phyloP scores from a whole-genome alignment of 1,139 yeast species.

The Candida albicans region DNA sequence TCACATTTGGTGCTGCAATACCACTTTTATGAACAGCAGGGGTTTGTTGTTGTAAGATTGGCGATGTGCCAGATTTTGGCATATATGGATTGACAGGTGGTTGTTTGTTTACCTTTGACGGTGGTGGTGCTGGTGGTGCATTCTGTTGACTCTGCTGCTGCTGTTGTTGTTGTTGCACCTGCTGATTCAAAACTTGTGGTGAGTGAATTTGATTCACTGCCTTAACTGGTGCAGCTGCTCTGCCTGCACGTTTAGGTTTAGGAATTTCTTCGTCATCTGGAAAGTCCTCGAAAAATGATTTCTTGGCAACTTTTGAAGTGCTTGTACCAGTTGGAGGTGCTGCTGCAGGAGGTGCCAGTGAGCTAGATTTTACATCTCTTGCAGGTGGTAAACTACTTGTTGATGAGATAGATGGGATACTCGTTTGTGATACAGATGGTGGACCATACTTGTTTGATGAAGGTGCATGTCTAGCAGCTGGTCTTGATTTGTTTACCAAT shows the following conservation, averaged over 20 bases:
- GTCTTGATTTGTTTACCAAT: slow-evolving; percentile 41
- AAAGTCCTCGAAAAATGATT: slow-evolving; percentile 57
- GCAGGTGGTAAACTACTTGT: slow-evolving; percentile 13
- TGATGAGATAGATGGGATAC: slow-evolving; percentile 14
- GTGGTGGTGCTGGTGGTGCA: slow-evolving; percentile 10
- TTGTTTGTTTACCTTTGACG: slow-evolving; percentile 15
- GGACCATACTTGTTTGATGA: slow-evolving; percentile 27
- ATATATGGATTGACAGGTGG: slow-evolving; percentile 18
- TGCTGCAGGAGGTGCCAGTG: slow-evolving; percentile 9
- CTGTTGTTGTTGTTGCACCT: slow-evolving; percentile 4
- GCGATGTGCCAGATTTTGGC: slow-evolving; percentile 17
- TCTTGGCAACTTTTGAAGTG: slow-evolving; percentile 20
- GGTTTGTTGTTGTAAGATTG: slow-evolving; percentile 16
- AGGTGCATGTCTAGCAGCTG: slow-evolving; percentile 31
- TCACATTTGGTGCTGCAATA: slow-evolving; percentile 21
- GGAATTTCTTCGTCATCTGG: slow-evolving; percentile 35
- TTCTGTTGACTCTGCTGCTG: slow-evolving; percentile 5
- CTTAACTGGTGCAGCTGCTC: slow-evolving; percentile 28
- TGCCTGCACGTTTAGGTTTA: slow-evolving; percentile 28
- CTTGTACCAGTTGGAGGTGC: slow-evolving; percentile 4
- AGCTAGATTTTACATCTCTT: slow-evolving; percentile 1
- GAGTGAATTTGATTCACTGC: slow-evolving; percentile 14
- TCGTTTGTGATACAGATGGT: slow-evolving; percentile 19
- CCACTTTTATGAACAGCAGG: slow-evolving; percentile 12
- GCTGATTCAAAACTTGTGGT: slow-evolving; percentile 7